These are phyloP conservation scores for Aspergillus sp. DNA, from an alignment of 2,329 filamentous ascomycete genomes.

Conservation along the genomic window DNA sequence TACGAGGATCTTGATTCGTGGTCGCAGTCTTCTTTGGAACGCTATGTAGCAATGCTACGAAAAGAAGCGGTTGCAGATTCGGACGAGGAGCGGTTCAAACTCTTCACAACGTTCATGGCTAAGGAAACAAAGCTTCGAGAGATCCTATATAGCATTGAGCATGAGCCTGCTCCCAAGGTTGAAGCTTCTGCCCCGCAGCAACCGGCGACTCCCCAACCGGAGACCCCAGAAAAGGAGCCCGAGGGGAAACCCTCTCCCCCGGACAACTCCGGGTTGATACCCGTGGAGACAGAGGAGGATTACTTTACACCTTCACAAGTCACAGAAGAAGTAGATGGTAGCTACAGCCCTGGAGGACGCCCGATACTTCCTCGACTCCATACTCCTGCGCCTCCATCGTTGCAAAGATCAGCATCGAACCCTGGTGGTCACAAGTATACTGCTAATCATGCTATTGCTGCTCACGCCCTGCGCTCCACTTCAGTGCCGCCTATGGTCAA, in stretches of 20 bases:
- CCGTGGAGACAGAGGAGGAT: constrained; percentile 34
- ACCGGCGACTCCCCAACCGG: constrained; percentile 10
- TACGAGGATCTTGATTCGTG: constrained; percentile 61
- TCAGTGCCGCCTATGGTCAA: constrained; percentile 34
- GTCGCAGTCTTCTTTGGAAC: constrained; percentile 60
- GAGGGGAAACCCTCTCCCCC: constrained; percentile 20
- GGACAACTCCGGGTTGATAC: constrained; percentile 40
- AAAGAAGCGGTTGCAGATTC: constrained; percentile 53
- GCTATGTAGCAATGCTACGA: constrained; percentile 60
- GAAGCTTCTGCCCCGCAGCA: constrained; percentile 19
- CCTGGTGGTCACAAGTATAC: constrained; percentile 20
- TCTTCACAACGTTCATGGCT: constrained; percentile 56
- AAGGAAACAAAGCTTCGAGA: constrained; percentile 54
- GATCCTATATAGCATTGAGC: constrained; percentile 55
- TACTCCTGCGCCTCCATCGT: constrained; percentile 23
- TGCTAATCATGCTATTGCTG: constrained; percentile 3
- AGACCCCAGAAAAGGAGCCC: constrained; percentile 11
- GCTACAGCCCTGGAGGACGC: constrained; percentile 60
- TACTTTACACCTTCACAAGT: constrained; percentile 13
- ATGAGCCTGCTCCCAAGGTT: constrained; percentile 33
- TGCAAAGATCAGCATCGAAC: constrained; percentile 35
- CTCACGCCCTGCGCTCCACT: constrained; percentile 25
- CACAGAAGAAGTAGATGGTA: constrained; percentile 32
- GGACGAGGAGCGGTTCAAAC: constrained; percentile 58
- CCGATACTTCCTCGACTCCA: constrained; percentile 46